Evolutionary conservation across 371 early-diverging fungal species (phyloP), one percentile per base, ranked within the genome.

Genomic region (Nematocida sp.): DNA sequence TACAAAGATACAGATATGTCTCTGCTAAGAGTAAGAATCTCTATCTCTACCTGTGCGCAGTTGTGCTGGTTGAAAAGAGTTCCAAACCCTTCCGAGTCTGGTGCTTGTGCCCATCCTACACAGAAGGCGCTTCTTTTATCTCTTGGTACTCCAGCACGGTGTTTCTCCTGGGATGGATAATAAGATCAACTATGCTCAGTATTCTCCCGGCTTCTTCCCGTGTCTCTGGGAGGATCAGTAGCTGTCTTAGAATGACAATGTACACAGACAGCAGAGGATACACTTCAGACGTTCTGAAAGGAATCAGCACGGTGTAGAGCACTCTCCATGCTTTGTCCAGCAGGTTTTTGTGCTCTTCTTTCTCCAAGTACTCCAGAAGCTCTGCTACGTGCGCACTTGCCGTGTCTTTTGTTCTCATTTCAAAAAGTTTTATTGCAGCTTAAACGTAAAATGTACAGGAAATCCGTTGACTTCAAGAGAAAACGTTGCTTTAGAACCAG

Each of bases 111-210:
- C n/a, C 43, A 13, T 41, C 43, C 43, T 13, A 11, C 43, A n/a
- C 13, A 13, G 43, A 11, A 25, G 27, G 13, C 17, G 37, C 46
- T 23, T 50, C 74, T 4, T 60, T 53, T 31, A 60, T 37, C 17
- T 62, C 43, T 15, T 13, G 13, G 31, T 43, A 41, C 48, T 70
- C 74, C 50, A 70, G 19, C 21, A 70, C 60, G 45, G 48, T 51
- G n/a, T 48, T 38, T 57, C 60, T 70, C 60, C 74, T 70, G 17
- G 74, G 74, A 29, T 70, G 74, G 17, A 70, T 43, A 45, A 70
- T 56, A 32, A 70, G 41, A 46, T 70, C 74, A 21, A 57, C 40
- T 31, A 70, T 23, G 34, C 49, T 67, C 8, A 70, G 74, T 17
- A 70, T 38, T 2, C 34, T 7, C 23, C 27, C 15, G 7, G 40